phyloP scores from a whole-genome alignment of 768 basidiomycete species.

The Russula sp. region DNA sequence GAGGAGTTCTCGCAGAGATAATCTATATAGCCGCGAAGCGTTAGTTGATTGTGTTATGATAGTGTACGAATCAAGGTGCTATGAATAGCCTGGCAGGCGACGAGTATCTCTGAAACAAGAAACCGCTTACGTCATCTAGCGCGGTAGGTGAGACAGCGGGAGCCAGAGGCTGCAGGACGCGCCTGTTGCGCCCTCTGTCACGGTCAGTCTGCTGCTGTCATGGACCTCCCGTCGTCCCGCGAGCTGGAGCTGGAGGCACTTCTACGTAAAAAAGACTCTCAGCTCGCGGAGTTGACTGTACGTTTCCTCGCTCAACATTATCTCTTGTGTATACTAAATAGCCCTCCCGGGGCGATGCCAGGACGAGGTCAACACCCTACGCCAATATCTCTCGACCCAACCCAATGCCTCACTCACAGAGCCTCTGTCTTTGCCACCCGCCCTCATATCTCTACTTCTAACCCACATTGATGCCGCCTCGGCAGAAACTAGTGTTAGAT shows the following conservation, averaged over 20 bases:
- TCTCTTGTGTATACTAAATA: not conserved
- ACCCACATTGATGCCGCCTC: conserved; percentile 54
- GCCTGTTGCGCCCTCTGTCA: conserved; percentile 19
- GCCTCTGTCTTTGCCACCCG: conserved; percentile 62
- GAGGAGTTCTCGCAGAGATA: not conserved
- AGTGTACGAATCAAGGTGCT: not conserved
- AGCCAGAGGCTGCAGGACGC: conserved; percentile 9
- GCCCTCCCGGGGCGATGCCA: conserved; percentile 31
- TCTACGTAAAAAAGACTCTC: conserved; percentile 67
- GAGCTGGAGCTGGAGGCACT: conserved; percentile 79
- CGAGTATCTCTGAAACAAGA: not conserved
- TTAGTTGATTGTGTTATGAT: not conserved
- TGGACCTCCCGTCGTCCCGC: conserved; percentile 68
- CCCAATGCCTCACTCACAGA: conserved; percentile 55
- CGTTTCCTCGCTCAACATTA: conserved; percentile 30
- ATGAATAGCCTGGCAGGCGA: not conserved
- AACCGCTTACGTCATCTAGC: conserved; percentile 15
- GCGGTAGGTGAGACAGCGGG: conserved; percentile 1
- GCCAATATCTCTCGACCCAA: conserved; percentile 57
- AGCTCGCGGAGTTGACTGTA: conserved; percentile 67
- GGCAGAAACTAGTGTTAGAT: conserved; percentile 27
- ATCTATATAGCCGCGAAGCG: not conserved
- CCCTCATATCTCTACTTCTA: conserved; percentile 60
- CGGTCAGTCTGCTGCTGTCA: conserved; percentile 28
- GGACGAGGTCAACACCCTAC: conserved; percentile 70